Percentiles rank a stretch among this genome's conserved stretches.
Evolutionary conservation across 2,329 filamentous ascomycete species (phyloP).

Genomic region (Endothia cerciana): DNA sequence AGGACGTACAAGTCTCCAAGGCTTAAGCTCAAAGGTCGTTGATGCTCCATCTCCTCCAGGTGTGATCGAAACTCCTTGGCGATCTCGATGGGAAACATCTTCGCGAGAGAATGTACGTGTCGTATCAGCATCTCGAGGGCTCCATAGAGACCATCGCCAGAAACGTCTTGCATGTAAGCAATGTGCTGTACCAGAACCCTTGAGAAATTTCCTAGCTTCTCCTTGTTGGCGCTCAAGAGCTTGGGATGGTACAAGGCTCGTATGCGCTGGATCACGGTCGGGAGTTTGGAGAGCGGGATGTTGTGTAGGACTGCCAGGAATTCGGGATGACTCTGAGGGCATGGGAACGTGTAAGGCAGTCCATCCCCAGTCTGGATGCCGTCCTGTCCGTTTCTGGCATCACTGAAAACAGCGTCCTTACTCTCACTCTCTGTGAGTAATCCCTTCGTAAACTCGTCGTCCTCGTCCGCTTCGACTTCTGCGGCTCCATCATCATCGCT

Average conservation of each 20-base stretch:
- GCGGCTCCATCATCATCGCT: conserved; percentile 48
- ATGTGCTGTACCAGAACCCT: conserved; percentile 67
- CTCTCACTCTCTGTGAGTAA: conserved; percentile 64
- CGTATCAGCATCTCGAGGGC: conserved; percentile 80
- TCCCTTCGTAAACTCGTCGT: conserved; percentile 75
- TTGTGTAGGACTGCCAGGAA: conserved; percentile 68
- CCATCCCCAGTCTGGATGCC: conserved; percentile 52
- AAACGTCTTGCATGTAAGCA: conserved; percentile 50
- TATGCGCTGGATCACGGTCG: conserved; percentile 84
- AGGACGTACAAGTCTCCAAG: conserved; percentile 80
- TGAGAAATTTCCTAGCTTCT: conserved; percentile 73
- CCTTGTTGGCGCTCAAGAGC: conserved; percentile 82
- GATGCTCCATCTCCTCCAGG: conserved; percentile 59
- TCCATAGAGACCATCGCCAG: conserved; percentile 58
- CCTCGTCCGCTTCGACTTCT: conserved; percentile 45
- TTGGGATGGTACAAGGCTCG: conserved; percentile 91
- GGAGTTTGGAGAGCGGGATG: conserved; percentile 67
- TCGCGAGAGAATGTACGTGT: conserved; percentile 90
- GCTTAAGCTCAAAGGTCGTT: conserved; percentile 56
- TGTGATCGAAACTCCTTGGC: conserved; percentile 77
- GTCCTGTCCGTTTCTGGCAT: conserved; percentile 49
- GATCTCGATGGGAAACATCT: conserved; percentile 80
- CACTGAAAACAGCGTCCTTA: conserved; percentile 55
- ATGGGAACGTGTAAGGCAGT: conserved; percentile 83
- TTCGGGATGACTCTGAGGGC: conserved; percentile 77